These are phyloP conservation scores for Exophiala aquamarina DNA, from an alignment of 2,329 filamentous ascomycete species.

Conservation along the genomic window DNA sequence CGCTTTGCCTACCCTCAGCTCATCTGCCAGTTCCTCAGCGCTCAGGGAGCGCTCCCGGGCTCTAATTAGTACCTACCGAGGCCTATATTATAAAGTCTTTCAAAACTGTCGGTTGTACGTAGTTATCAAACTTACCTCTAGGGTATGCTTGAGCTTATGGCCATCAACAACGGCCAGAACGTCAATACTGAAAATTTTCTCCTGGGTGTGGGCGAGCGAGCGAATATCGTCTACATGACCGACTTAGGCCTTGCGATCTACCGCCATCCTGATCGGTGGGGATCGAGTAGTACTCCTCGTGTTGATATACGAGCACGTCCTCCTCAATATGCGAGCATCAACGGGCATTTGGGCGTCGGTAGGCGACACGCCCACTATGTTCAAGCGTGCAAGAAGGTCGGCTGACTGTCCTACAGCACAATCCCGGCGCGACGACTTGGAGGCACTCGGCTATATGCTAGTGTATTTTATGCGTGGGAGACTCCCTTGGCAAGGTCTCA, in stretches of 20 bases:
- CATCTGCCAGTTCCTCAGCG: too few relatives aligned
- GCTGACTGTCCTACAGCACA: constrained; percentile 14
- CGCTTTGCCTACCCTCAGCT: too few relatives aligned
- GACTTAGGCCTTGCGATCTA: constrained; percentile 32
- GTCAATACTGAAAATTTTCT: constrained; percentile 35
- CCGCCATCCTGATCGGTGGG: constrained; percentile 6
- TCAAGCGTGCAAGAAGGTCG: constrained; percentile 5
- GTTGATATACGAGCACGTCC: background rate
- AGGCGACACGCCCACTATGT: constrained; percentile 11
- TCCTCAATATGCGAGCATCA: constrained; percentile 28
- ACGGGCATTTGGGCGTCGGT: constrained; percentile 25
- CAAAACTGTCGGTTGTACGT: too few relatives aligned
- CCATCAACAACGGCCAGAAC: too few relatives aligned
- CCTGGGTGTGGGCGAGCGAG: constrained; percentile 27
- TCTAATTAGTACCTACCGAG: too few relatives aligned
- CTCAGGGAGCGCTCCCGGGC: too few relatives aligned
- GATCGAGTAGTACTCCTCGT: constrained; percentile 1
- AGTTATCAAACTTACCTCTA: too few relatives aligned
- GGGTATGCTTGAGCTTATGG: too few relatives aligned
- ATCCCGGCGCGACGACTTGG: constrained; percentile 21
- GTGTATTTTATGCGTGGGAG: constrained; percentile 73
- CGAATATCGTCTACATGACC: constrained; percentile 31
- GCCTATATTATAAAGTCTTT: too few relatives aligned
- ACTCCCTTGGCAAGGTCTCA: constrained; percentile 70
- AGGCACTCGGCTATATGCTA: constrained; percentile 65